phyloP scores from a whole-genome alignment of 805 yeast genomes.

The Candida koratica region DNA sequence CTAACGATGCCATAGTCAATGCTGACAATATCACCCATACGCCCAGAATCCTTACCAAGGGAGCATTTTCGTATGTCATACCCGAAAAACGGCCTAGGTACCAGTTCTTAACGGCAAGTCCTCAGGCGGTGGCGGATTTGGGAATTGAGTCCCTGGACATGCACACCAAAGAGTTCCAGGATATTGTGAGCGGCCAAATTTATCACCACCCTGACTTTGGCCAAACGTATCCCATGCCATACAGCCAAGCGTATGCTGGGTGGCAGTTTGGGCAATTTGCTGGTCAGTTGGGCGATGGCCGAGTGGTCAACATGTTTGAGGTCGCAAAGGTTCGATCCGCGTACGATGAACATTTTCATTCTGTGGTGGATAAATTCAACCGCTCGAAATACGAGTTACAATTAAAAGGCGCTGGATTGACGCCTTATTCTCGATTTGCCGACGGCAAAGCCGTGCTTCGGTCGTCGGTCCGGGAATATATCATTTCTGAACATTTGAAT shows the following conservation, averaged over 20 bases:
- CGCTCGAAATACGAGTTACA: conserved; percentile 60
- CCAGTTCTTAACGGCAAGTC: conserved; percentile 54
- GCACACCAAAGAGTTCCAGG: conserved; percentile 44
- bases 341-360: neutral
- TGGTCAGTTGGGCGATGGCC: conserved; percentile 95
- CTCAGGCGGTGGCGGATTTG: conserved; percentile 57
- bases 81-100: conserved; percentile 61
- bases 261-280: conserved; percentile 96
- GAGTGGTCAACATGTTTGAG: conserved; percentile 81
- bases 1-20: conserved; percentile 27
- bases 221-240: conserved; percentile 56
- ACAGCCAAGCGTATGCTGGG: conserved; percentile 91
- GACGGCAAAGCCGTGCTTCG: conserved; percentile 93
- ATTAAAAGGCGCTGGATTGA: conserved; percentile 86
- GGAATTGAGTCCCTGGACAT: conserved; percentile 44
- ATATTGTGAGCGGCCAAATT: conserved; percentile 58
- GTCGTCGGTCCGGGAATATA: conserved; percentile 83
- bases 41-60: conserved; percentile 43
- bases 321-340: conserved; percentile 35
- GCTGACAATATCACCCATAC: conserved; percentile 29
- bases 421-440: conserved; percentile 92
- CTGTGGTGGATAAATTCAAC: conserved; percentile 1
- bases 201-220: conserved; percentile 30
- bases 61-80: conserved; percentile 67
- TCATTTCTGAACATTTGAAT: conserved; percentile 75